Evolutionary conservation across 2,329 filamentous ascomycete species (phyloP), one percentile per base, ranked within the genome.

Genomic region (Apiospora kogelbergensis): DNA sequence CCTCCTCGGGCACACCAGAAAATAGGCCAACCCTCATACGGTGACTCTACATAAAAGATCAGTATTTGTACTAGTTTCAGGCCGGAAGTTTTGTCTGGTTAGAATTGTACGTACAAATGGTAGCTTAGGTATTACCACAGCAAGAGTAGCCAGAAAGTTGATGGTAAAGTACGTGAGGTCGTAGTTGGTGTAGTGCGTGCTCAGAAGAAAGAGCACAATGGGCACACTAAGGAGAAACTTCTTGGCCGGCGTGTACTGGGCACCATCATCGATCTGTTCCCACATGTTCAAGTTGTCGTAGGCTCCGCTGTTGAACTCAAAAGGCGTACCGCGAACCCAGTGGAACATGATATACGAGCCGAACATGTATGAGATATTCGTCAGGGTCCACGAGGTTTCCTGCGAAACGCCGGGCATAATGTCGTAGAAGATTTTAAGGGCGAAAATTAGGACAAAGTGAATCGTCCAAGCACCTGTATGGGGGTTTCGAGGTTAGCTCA

Each of bases 221-320:
- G 96, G 96, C 42, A 98, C 95, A 77, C 92, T 94, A 75, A 98
- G 90, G 70, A 99, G 86, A 78, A 99, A 99, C 82, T 99, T 99
- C 87, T 99, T 99, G 73, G 96, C 93, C 4, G 96, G 96, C 0
- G 96, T 99, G 84, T 98, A 99, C 81, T 99, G 96, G 76, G 96
- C 96, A 63, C 96, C 96, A 77, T 98, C 97, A 85, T 99, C 96
- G 80, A 99, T 99, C 84, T 99, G 96, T 85, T 99, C 96, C 96
- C 96, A 99, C 96, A 99, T 98, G 84, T 98, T 99, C 78, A 99
- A 88, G 81, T 99, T 98, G 86, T 99, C 96, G 82, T 98, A 99
- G 75, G 96, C 96, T 70, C 96, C 96, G 68, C 93, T 92, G 80
- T 99, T 99, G 88, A 99, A 99, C 81, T 99, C 96, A 79, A 99